Percentiles rank a stretch among this genome's conserved stretches.
These are phyloP conservation scores for Pythium biforme DNA, from an alignment of 352 stramenopile species.

Conservation along the genomic window DNA sequence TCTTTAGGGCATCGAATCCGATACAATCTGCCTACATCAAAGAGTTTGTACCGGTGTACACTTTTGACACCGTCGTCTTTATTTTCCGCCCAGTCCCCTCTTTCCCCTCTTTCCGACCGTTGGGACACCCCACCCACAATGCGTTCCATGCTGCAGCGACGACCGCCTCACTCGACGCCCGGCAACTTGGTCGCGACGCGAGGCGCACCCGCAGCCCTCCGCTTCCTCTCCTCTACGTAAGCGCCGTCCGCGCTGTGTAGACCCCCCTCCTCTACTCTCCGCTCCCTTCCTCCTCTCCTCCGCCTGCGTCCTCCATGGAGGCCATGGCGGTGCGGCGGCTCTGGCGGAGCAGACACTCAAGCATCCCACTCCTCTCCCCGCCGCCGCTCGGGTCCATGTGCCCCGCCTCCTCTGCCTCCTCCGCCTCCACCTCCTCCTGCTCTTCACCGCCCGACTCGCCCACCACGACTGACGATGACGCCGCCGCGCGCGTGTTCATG, in stretches of 20 bases:
- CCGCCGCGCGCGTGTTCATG: constrained; percentile 20
- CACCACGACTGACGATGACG: background rate
- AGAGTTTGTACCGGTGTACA: background rate
- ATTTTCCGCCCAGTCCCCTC: constrained; percentile 3
- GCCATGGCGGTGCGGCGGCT: background rate
- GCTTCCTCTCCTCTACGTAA: background rate
- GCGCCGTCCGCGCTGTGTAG: no score
- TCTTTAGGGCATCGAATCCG: background rate
- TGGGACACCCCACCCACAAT: background rate
- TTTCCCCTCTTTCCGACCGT: background rate
- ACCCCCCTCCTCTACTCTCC: background rate
- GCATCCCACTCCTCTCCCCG: background rate
- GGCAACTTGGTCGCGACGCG: background rate
- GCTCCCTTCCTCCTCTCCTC: background rate
- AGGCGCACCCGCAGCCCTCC: background rate
- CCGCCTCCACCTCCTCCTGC: no score
- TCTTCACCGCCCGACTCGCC: background rate
- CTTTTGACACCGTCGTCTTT: background rate
- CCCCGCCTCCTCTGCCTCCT: no score
- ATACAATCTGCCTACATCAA: background rate
- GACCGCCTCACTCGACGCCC: background rate
- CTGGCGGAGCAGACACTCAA: background rate
- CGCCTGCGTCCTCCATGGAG: background rate
- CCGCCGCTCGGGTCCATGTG: background rate
- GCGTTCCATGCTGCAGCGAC: background rate